Base-by-base conservation (phyloP, 1,284 basidiomycete species). In the Rugosomyces carneus region DNA sequence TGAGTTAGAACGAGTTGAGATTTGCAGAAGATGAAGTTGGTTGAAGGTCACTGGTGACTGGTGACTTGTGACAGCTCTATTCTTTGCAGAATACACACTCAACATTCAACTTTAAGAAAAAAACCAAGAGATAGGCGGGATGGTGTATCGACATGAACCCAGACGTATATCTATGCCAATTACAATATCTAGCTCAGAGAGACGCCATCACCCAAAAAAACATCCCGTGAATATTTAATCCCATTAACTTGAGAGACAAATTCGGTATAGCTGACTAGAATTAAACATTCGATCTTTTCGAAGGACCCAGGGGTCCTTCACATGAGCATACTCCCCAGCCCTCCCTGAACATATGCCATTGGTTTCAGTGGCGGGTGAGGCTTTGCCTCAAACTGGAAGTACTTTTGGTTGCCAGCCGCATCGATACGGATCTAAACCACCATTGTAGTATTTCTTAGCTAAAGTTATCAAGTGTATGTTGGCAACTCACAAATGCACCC, bases 361-460 rank as follows among this genome's bases (percentile, higher is more conserved):
- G 93, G 93, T 61, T 83, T 89, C 72, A 95, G 73, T 42, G 89
- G 82, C 16, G 93, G 93, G 68, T 96, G 93, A 21, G 87, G 84
- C 43, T 80, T 81, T 8, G 93, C 92, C 13, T 88, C 83, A 62
- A 94, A 97, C 58, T 92, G 84, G 55, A 80, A 72, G 67, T 92
- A 93, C 42, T 81, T 64, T 53, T 85, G 75, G 47, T 80, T 76
- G 13, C 93, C 93, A 29, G 75, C 69, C 23, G 83, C 77, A 62
- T 94, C 84, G 58, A 96, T 89, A 37, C 84, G 83, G 55, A 94
- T 84, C 86, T 89, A 54, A 27, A 27, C 42, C 21, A 27, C 43
- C 41, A 42, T 41, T 26, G 39, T 46, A 47, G 27, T 29, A 52
- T 40, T n/a, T n/a, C n/a, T n/a, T n/a, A n/a, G n/a, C n/a, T n/a